A percentile compares a stretch with the other conserved stretches of the same genome.
Conservation (phyloP, 768 basidiomycete species). For the Boletus subparvulus region DNA sequence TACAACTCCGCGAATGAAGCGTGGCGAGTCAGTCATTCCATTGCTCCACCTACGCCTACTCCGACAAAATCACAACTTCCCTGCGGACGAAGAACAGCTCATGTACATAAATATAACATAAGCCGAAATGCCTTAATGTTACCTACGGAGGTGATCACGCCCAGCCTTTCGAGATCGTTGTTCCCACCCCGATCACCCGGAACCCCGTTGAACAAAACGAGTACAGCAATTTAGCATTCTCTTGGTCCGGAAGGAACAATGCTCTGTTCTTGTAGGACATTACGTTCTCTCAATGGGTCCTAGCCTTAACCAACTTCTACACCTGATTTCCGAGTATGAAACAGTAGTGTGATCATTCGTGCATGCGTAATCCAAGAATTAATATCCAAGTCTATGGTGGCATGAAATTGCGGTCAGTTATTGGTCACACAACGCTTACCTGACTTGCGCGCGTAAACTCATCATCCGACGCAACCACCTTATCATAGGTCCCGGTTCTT, state of each 20-base stretch:
- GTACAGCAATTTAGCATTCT: slow-evolving; percentile 4
- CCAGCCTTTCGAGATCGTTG: slow-evolving; percentile 1
- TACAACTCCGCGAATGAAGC: slow-evolving; percentile 34
- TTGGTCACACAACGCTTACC: slow-evolving; percentile 13
- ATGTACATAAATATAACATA: slow-evolving; percentile 21
- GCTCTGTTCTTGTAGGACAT: slow-evolving; percentile 1
- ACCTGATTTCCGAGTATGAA: slow-evolving; percentile 29
- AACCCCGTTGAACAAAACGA: not conserved
- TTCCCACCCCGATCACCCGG: slow-evolving; percentile 17
- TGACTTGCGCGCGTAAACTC: slow-evolving; percentile 8
- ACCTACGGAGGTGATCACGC: not conserved
- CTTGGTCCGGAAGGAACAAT: not conserved
- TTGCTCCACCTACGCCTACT: slow-evolving; percentile 3
- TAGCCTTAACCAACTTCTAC: slow-evolving; percentile 1
- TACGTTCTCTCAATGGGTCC: slow-evolving; percentile 2
- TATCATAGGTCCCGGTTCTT: not conserved
- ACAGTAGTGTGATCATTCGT: slow-evolving; percentile 3
- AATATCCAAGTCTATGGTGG: slow-evolving; percentile 18
- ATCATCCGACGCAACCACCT: slow-evolving; percentile 6
- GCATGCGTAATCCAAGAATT: slow-evolving; percentile 19
- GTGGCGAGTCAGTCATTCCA: slow-evolving; percentile 16
- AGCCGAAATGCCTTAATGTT: slow-evolving; percentile 1
- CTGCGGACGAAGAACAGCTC: not conserved
- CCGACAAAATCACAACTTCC: not conserved
- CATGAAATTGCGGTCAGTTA: slow-evolving; percentile 2